Conservation (phyloP, 169 alveolate species). For the Cyclospora cayetanensis region DNA sequence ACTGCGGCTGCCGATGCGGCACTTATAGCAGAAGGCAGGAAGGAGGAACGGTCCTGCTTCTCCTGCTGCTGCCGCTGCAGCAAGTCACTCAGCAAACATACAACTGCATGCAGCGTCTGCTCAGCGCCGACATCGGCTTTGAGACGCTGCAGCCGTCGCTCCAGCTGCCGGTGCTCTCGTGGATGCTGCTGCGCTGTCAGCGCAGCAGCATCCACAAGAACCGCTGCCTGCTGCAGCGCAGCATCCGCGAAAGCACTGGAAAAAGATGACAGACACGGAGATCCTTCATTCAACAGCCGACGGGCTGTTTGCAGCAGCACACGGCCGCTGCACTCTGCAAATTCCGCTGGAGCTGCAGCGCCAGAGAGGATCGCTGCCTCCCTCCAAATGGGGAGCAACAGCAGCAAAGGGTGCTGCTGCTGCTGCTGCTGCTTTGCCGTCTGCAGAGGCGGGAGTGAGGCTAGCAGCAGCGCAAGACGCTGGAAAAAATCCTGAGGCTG, state of each 20-base stretch:
- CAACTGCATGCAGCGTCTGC: constrained; percentile 6
- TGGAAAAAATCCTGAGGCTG: background rate
- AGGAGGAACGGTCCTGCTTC: background rate
- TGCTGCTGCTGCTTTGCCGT: constrained; percentile 23
- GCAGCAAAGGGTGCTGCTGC: constrained; percentile 55
- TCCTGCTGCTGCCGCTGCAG: constrained; percentile 43
- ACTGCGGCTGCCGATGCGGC: constrained; percentile 59
- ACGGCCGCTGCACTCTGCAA: constrained; percentile 28
- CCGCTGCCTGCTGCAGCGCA: constrained; percentile 57
- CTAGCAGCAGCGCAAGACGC: background rate
- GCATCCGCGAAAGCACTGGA: constrained; percentile 36
- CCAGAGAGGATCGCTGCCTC: constrained; percentile 37
- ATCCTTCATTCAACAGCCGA: background rate
- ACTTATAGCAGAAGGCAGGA: constrained; percentile 25
- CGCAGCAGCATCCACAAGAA: background rate
- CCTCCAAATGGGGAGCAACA: constrained; percentile 35
- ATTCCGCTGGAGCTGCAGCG: background rate
- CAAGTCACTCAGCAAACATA: background rate
- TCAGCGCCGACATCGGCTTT: background rate
- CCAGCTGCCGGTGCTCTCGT: constrained; percentile 36
- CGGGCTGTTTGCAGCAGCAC: constrained; percentile 40
- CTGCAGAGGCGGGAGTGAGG: constrained; percentile 52
- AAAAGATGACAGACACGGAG: background rate
- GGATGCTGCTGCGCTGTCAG: background rate
- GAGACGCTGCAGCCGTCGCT: constrained; percentile 22